Evolutionary conservation across 164 flowering plant species (phyloP).

Genomic region (Piper longum): DNA sequence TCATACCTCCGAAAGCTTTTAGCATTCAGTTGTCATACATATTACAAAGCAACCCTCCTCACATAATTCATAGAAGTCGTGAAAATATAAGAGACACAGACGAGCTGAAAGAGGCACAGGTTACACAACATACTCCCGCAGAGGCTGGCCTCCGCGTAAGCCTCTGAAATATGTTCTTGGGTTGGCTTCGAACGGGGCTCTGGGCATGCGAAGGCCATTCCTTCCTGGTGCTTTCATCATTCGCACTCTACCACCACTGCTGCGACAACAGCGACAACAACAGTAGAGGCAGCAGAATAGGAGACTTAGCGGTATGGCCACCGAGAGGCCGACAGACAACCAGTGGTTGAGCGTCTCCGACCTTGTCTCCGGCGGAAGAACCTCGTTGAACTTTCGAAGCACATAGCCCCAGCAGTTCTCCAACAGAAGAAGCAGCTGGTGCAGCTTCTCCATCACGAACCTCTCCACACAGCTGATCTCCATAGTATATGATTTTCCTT

Average conservation of each 20-base stretch:
- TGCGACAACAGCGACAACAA: slow-evolving; percentile 4
- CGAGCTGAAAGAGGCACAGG: neutral
- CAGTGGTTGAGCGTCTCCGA: slow-evolving; percentile 14
- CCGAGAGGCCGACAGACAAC: slow-evolving; percentile 2
- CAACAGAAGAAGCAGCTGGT: slow-evolving; percentile 4
- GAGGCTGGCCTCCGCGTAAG: neutral
- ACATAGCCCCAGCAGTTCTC: slow-evolving; percentile 3
- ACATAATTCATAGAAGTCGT: too few species aligned
- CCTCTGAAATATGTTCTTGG: slow-evolving; percentile 1
- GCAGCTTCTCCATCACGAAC: slow-evolving; percentile 1
- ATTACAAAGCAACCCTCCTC: too few species aligned
- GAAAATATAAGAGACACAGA: neutral
- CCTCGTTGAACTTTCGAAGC: slow-evolving; percentile 6
- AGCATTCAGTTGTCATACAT: too few species aligned
- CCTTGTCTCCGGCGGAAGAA: slow-evolving; percentile 21
- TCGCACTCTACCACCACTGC: neutral
- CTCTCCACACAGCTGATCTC: neutral
- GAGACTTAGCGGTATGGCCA: slow-evolving; percentile 2
- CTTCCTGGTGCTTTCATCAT: slow-evolving; percentile 7
- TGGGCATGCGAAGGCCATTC: neutral
- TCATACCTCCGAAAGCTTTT: too few species aligned
- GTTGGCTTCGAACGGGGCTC: neutral
- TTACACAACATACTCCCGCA: neutral
- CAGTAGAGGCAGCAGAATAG: slow-evolving; percentile 3
- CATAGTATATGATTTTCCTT: neutral